Evolutionary conservation across 352 stramenopile species (phyloP).

Genomic region (Phytophthora kernoviae): DNA sequence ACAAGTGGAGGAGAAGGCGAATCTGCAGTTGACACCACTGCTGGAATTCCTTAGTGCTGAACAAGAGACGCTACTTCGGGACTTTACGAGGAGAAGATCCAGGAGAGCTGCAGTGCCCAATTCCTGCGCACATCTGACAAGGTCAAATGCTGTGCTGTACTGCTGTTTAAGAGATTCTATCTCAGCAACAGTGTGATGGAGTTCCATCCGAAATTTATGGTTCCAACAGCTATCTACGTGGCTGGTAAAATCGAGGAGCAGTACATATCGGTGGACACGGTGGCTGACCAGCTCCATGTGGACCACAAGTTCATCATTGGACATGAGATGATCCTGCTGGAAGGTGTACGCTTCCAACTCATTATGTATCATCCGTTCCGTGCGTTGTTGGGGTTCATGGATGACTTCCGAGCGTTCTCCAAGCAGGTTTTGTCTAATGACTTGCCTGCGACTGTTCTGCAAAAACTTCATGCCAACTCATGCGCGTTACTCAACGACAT

Average conservation of each 20-base stretch:
- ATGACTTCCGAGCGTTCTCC: conserved; percentile 76
- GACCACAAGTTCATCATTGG: conserved; percentile 88
- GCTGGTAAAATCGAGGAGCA: conserved; percentile 91
- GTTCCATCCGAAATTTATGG: conserved; percentile 88
- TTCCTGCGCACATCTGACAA: conserved; percentile 88
- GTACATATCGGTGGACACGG: conserved; percentile 88
- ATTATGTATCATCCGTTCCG: conserved; percentile 92
- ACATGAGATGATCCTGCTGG: conserved; percentile 88
- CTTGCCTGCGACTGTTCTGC: conserved; percentile 61
- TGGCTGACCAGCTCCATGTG: conserved; percentile 81
- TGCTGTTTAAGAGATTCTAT: conserved; percentile 91
- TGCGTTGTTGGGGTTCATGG: conserved; percentile 79
- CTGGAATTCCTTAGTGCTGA: conserved; percentile 64
- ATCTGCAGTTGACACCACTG: conserved; percentile 51
- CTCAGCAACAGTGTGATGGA: conserved; percentile 90
- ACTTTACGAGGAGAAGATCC: conserved; percentile 84
- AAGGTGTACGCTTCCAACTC: conserved; percentile 88
- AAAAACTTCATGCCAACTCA: conserved; percentile 81
- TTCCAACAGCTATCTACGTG: conserved; percentile 87
- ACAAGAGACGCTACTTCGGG: conserved; percentile 65
- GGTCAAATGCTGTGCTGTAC: conserved; percentile 84
- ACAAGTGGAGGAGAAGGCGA: conserved; percentile 56
- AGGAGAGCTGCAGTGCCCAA: conserved; percentile 83
- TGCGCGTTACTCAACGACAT: conserved; percentile 78
- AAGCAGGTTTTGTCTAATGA: conserved; percentile 69